phyloP scores from a whole-genome alignment of 768 basidiomycete genomes.

The Lentinula boryana region DNA sequence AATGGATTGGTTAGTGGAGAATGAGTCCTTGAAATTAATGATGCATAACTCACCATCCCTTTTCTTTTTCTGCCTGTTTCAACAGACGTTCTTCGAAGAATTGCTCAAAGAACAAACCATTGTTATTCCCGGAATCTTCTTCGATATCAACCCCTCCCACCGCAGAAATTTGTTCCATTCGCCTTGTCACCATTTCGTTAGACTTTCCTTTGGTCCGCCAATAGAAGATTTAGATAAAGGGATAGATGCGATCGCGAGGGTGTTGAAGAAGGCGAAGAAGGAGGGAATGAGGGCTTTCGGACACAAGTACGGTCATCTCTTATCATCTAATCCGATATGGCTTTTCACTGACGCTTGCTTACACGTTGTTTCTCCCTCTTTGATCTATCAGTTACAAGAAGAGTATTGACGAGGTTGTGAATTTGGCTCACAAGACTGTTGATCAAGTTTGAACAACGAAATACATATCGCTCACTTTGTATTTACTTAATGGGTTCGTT shows the following conservation, averaged over 20 bases:
- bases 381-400: slow-evolving; percentile 33
- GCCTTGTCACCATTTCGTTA: slow-evolving; percentile 86
- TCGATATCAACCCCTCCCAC: slow-evolving; percentile 77
- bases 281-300: slow-evolving; percentile 59
- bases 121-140: slow-evolving; percentile 88
- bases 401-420: slow-evolving; percentile 31
- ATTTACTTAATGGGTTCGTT: too few relatives aligned
- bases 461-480: too few relatives aligned
- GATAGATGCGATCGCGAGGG: slow-evolving; percentile 78
- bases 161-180: slow-evolving; percentile 87
- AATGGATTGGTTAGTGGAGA: slow-evolving; percentile 63
- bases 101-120: slow-evolving; percentile 87
- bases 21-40: background rate
- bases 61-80: background rate
- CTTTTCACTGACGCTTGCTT: background rate
- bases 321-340: background rate
- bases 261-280: slow-evolving; percentile 65
- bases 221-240: slow-evolving; percentile 76
- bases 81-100: slow-evolving; percentile 89
- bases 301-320: slow-evolving; percentile 41
- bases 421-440: background rate
- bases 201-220: slow-evolving; percentile 83
- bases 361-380: background rate
- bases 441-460: background rate
- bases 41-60: background rate